phyloP scores from a whole-genome alignment of 345 rosid genomes.

The Leavenworthia alabamica region DNA sequence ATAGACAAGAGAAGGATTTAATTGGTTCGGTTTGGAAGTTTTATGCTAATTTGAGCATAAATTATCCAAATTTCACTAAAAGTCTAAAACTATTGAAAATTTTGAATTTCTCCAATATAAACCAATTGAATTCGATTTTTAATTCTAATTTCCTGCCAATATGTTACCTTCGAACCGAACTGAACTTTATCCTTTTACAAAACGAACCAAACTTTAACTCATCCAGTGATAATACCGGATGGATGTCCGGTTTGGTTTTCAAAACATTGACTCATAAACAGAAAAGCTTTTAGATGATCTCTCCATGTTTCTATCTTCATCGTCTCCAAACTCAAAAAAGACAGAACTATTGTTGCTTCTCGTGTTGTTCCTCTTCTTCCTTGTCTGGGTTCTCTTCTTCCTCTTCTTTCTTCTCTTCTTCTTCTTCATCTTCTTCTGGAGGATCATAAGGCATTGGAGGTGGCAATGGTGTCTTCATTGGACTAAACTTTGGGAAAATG shows the following conservation, averaged over 20 bases:
- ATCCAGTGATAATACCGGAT: neutral
- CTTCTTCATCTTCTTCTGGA: slow-evolving; percentile 68
- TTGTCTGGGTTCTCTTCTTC: slow-evolving; percentile 60
- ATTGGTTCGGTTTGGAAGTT: neutral
- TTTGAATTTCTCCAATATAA: neutral
- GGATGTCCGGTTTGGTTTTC: too few relatives aligned
- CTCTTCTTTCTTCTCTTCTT: slow-evolving; percentile 62
- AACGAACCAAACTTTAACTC: neutral
- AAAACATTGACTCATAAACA: slow-evolving; percentile 10
- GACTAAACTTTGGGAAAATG: slow-evolving; percentile 67
- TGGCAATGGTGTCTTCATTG: slow-evolving; percentile 76
- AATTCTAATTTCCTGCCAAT: neutral
- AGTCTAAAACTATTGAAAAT: too few relatives aligned
- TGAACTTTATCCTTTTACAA: neutral
- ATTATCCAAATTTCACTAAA: too few relatives aligned
- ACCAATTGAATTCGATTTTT: neutral
- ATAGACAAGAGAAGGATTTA: neutral
- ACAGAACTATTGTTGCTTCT: slow-evolving; percentile 31
- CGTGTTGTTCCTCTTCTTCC: slow-evolving; percentile 46
- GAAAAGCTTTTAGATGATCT: neutral
- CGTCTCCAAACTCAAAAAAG: neutral
- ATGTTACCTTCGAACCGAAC: neutral
- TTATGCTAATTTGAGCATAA: too few relatives aligned
- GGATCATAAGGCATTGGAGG: slow-evolving; percentile 71
- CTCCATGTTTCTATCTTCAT: neutral